These are phyloP conservation scores for Gigaspora rosea DNA, from an alignment of 192 early-diverging fungal species.

Conservation along the genomic window DNA sequence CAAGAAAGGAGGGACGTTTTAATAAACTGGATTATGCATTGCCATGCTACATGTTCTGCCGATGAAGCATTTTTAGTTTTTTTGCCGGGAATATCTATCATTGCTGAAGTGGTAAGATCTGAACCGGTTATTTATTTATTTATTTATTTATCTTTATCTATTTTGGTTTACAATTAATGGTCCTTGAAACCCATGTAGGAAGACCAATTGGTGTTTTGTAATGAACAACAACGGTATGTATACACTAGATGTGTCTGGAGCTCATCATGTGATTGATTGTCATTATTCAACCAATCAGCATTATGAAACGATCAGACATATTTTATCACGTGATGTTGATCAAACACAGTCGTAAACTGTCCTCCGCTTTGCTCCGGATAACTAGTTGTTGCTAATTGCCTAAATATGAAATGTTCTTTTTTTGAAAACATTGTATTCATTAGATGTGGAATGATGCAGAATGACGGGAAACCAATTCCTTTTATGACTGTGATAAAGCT, in stretches of 20 bases:
- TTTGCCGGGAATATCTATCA: constrained; percentile 37
- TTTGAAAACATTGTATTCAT: too few relatives aligned
- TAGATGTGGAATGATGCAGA: too few relatives aligned
- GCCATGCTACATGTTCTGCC: constrained; percentile 21
- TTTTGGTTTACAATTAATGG: neutral
- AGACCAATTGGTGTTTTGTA: constrained; percentile 23
- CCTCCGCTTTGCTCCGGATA: too few relatives aligned
- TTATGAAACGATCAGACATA: too few relatives aligned
- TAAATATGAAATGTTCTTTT: too few relatives aligned
- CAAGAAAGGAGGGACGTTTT: constrained; percentile 31
- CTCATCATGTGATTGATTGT: neutral
- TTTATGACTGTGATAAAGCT: constrained; percentile 33
- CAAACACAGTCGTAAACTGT: too few relatives aligned
- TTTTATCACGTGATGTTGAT: too few relatives aligned
- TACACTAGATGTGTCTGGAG: neutral
- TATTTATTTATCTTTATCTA: too few relatives aligned
- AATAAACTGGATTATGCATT: constrained; percentile 30
- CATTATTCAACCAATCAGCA: too few relatives aligned
- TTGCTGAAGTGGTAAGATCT: constrained; percentile 34
- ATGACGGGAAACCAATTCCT: neutral
- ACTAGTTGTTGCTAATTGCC: too few relatives aligned
- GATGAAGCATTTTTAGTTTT: constrained; percentile 36
- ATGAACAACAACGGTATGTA: constrained; percentile 23
- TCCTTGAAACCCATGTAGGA: constrained; percentile 3
- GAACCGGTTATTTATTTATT: neutral